Evolutionary conservation across 345 rosid genomes (phyloP).

Genomic region (Microcos paniculata): DNA sequence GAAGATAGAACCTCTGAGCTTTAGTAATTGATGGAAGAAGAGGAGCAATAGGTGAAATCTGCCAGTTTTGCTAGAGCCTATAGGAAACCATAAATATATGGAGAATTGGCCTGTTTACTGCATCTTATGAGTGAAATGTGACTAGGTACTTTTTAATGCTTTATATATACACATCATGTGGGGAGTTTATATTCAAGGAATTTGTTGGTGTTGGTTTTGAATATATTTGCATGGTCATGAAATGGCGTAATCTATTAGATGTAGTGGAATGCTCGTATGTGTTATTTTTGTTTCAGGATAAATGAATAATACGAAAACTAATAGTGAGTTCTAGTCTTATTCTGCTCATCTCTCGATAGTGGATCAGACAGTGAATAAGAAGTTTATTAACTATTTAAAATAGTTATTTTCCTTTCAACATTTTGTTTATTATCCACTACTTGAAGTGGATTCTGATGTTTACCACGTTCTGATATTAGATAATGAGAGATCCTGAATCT

Average conservation of each 20-base stretch:
- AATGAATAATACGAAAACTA: too few species aligned
- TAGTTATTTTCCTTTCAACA: neutral
- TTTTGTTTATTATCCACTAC: neutral
- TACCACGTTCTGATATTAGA: constrained; percentile 37
- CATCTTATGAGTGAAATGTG: too few species aligned
- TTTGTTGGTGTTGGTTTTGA: too few species aligned
- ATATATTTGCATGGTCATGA: too few species aligned
- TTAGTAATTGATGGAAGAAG: neutral
- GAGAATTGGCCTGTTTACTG: neutral
- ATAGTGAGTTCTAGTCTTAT: neutral
- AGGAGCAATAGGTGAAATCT: too few species aligned
- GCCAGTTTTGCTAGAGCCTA: neutral
- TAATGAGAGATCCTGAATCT: constrained; percentile 97
- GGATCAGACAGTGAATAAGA: neutral
- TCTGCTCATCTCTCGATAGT: neutral
- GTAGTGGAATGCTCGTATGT: too few species aligned
- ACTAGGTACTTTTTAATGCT: neutral
- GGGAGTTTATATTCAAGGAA: neutral
- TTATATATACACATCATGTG: neutral
- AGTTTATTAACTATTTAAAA: neutral
- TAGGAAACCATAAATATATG: neutral
- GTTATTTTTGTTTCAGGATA: too few species aligned
- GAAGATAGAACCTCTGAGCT: neutral
- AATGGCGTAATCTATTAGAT: too few species aligned
- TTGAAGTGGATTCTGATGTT: constrained; percentile 20